Evolutionary conservation across 139 green algal species (phyloP).

Genomic region (Chlorella sp.): DNA sequence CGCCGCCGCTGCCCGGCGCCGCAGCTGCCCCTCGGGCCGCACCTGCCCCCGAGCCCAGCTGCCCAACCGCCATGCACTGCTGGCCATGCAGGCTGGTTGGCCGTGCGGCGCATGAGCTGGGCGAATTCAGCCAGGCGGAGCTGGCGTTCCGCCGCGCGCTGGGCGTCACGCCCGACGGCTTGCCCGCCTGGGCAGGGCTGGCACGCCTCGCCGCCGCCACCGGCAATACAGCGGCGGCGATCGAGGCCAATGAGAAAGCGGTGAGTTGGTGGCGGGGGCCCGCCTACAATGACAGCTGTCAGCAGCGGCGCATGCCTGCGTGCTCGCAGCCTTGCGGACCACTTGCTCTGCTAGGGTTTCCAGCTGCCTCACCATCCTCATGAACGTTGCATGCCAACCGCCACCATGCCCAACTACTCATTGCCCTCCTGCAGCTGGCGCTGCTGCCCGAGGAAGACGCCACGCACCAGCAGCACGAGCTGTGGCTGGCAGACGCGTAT

Average conservation of each 20-base stretch:
- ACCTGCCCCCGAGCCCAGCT: background rate
- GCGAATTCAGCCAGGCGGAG: conserved; percentile 65
- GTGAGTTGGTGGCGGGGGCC: conserved; percentile 25
- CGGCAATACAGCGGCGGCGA: conserved; percentile 6
- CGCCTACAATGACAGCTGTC: too few species aligned
- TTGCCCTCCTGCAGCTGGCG: conserved; percentile 40
- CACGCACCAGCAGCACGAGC: conserved; percentile 22
- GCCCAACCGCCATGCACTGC: background rate
- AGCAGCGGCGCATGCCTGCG: background rate
- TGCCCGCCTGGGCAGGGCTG: conserved; percentile 77
- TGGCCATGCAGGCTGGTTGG: conserved; percentile 62
- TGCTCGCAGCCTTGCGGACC: background rate
- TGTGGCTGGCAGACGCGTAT: conserved; percentile 19
- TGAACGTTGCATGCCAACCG: background rate
- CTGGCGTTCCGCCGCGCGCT: conserved; percentile 64
- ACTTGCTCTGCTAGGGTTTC: too few species aligned
- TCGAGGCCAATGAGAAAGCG: conserved; percentile 50
- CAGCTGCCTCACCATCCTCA: too few species aligned
- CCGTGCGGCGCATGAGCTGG: conserved; percentile 69
- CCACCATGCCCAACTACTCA: background rate
- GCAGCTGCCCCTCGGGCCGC: background rate
- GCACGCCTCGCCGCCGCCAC: conserved; percentile 66
- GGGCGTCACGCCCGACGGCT: conserved; percentile 49
- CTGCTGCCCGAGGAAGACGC: conserved; percentile 39
- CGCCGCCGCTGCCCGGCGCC: background rate